Evolutionary conservation across 768 basidiomycete genomes (phyloP).

Genomic region (Rhodotorula graminis): DNA sequence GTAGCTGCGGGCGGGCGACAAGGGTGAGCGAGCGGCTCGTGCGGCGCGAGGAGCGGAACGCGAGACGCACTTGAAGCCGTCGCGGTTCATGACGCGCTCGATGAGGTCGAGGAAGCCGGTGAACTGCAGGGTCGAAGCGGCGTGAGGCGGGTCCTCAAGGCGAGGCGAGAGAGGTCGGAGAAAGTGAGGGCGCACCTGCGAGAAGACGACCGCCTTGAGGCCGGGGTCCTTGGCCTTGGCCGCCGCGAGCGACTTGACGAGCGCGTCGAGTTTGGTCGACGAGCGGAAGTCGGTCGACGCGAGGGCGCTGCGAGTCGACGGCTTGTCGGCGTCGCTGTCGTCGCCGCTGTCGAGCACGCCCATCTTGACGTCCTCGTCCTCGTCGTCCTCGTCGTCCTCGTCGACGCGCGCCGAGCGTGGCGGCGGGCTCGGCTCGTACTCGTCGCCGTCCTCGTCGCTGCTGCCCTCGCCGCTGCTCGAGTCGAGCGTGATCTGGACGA

Average conservation of each 20-base stretch:
- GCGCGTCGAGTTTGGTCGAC: slow-evolving; percentile 83
- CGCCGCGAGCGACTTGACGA: slow-evolving; percentile 66
- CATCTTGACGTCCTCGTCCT: background rate
- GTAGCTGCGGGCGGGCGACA: slow-evolving; percentile 19
- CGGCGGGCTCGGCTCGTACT: slow-evolving; percentile 24
- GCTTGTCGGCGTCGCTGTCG: slow-evolving; percentile 2
- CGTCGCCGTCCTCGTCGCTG: slow-evolving; percentile 40
- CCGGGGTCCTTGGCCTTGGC: slow-evolving; percentile 56
- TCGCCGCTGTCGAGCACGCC: slow-evolving; percentile 1
- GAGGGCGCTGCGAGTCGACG: slow-evolving; percentile 45
- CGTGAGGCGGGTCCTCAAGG: background rate
- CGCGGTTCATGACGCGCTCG: slow-evolving; percentile 63
- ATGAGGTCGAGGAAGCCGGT: slow-evolving; percentile 82
- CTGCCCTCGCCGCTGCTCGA: slow-evolving; percentile 1
- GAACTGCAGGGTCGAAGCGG: slow-evolving; percentile 56
- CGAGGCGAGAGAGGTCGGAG: background rate
- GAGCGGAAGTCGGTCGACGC: slow-evolving; percentile 77
- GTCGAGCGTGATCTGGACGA: slow-evolving; percentile 25
- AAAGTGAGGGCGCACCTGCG: slow-evolving; percentile 43
- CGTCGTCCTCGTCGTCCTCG: slow-evolving; percentile 1
- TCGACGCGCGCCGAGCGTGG: background rate
- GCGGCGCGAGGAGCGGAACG: too few relatives aligned
- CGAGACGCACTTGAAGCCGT: slow-evolving; percentile 56
- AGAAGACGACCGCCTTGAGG: slow-evolving; percentile 78
- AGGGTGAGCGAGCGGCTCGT: too few relatives aligned